Conservation (phyloP, 2,329 filamentous ascomycete genomes). For the Arthrocladium fulminans region DNA sequence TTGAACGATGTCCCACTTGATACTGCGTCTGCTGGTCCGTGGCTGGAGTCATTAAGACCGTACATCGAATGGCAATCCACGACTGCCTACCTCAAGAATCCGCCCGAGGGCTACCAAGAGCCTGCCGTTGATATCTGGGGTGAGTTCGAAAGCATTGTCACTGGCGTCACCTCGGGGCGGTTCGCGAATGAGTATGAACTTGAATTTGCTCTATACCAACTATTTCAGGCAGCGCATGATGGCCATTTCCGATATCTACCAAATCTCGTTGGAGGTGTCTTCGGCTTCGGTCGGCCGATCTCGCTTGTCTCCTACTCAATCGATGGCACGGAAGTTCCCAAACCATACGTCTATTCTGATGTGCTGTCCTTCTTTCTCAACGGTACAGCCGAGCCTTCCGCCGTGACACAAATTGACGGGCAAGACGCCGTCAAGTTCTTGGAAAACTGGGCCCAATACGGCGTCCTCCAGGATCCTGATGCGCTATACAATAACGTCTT, state of each 20-base stretch:
- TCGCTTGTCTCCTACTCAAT: constrained; percentile 13
- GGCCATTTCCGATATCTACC: constrained; percentile 42
- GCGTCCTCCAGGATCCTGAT: constrained; percentile 25
- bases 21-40: constrained; percentile 1
- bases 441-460: constrained; percentile 17
- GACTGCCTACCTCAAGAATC: constrained; percentile 42
- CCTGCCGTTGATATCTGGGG: constrained; percentile 42
- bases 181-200: constrained; percentile 50
- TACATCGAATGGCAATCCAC: constrained; percentile 44
- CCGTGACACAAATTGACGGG: constrained; percentile 26
- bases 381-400: constrained; percentile 19
- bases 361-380: constrained; percentile 2
- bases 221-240: constrained; percentile 52
- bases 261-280: constrained; percentile 22
- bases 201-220: constrained; percentile 45
- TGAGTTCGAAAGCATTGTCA: constrained; percentile 38
- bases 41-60: constrained; percentile 17
- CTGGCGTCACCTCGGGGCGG: constrained; percentile 32
- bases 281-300: constrained; percentile 9
- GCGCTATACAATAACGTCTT: constrained; percentile 29
- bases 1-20: constrained; percentile 10
- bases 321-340: constrained; percentile 10
- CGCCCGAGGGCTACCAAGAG: constrained; percentile 44
- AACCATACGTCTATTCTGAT: constrained; percentile 7
- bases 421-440: constrained; percentile 25